A percentile compares a stretch with the other conserved stretches of the same genome.
These are phyloP conservation scores for Aegilops tauschii DNA, from an alignment of 176 grass and related monocot genomes.

Conservation along the genomic window DNA sequence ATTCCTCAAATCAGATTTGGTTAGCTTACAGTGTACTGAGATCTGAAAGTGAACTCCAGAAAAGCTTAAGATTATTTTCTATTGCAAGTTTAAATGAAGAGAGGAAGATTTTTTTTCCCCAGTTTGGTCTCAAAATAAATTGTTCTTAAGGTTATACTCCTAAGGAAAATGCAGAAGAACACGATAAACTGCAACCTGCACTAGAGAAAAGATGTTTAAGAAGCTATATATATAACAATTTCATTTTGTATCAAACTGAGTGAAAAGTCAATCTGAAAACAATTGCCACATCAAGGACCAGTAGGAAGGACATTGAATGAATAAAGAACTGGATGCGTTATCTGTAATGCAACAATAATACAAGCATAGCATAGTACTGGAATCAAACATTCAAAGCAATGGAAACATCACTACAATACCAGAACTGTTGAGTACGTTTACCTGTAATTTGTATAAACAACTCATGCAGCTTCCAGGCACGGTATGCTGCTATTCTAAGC, in stretches of 20 bases:
- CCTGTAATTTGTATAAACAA: conserved; percentile 1
- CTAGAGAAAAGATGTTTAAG: not conserved
- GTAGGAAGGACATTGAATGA: not conserved
- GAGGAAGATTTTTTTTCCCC: not conserved
- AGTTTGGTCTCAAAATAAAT: not conserved
- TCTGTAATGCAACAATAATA: not conserved
- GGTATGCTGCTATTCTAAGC: not conserved
- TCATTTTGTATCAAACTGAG: not conserved
- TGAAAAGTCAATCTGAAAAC: not conserved
- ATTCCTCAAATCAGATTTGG: not conserved
- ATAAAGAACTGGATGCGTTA: not conserved
- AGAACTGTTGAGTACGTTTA: not conserved
- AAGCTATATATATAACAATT: not conserved
- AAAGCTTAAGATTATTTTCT: not conserved
- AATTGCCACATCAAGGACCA: not conserved
- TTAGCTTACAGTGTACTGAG: not conserved
- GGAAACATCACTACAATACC: not conserved
- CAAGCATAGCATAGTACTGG: not conserved
- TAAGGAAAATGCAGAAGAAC: not conserved
- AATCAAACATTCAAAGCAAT: not conserved
- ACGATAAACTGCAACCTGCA: not conserved
- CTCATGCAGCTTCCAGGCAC: not conserved
- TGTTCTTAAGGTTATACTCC: too few species aligned
- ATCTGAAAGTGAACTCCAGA: not conserved
- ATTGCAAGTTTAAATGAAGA: not conserved